Conservation (phyloP, 345 rosid genomes). For the Sonneratia caseolaris region DNA sequence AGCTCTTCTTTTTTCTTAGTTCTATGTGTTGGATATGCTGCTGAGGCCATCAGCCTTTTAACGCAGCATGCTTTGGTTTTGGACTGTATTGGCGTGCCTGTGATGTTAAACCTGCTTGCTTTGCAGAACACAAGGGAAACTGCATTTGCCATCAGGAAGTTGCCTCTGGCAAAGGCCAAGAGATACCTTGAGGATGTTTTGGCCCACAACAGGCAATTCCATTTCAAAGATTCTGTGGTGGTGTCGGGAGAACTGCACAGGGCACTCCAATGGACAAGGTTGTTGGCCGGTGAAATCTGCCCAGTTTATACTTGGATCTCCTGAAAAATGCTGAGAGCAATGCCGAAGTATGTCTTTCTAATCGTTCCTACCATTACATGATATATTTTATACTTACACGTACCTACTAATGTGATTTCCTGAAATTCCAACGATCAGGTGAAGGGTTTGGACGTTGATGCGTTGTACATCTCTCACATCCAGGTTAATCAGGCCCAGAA, state of each 20-base stretch:
- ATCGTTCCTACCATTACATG: not conserved
- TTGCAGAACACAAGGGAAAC: slow-evolving; percentile 64
- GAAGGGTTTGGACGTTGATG: slow-evolving; percentile 35
- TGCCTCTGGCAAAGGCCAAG: slow-evolving; percentile 58
- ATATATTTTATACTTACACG: not conserved
- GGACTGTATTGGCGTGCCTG: not conserved
- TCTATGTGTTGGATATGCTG: not conserved
- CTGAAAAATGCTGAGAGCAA: slow-evolving; percentile 46
- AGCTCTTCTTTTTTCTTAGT: not conserved
- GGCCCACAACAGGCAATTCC: slow-evolving; percentile 74
- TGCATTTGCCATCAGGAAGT: slow-evolving; percentile 46
- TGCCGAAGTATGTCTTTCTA: slow-evolving; percentile 24
- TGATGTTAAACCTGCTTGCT: not conserved
- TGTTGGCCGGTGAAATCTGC: slow-evolving; percentile 60
- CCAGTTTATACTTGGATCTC: slow-evolving; percentile 33
- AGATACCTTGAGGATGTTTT: slow-evolving; percentile 70
- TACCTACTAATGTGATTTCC: not conserved
- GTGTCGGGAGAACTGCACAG: slow-evolving; percentile 73
- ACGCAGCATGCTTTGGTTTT: not conserved
- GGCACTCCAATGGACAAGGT: slow-evolving; percentile 77
- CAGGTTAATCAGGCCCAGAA: slow-evolving; percentile 37
- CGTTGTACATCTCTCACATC: slow-evolving; percentile 21
- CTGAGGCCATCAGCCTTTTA: not conserved
- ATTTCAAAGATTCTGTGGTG: slow-evolving; percentile 61
- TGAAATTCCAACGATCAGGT: slow-evolving; percentile 27